These are phyloP conservation scores for Lentinula guzmanii DNA, from an alignment of 768 basidiomycete genomes.

Conservation along the genomic window DNA sequence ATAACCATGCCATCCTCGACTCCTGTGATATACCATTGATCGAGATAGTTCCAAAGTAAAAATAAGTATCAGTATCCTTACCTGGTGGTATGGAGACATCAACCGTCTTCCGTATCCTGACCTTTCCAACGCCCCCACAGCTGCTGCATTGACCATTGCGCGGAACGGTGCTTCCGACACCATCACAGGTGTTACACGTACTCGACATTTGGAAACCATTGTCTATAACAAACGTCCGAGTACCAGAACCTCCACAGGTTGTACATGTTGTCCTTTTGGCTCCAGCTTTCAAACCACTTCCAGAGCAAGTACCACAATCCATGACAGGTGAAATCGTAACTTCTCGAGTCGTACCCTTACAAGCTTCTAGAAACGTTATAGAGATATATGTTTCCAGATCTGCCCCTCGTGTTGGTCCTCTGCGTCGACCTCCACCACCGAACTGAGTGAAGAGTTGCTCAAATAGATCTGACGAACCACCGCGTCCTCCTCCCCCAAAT, in stretches of 20 bases:
- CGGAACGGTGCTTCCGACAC: constrained; percentile 76
- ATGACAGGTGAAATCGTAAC: constrained; percentile 76
- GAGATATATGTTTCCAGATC: constrained; percentile 77
- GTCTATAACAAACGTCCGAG: constrained; percentile 83
- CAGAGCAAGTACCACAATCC: constrained; percentile 79
- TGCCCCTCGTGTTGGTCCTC: constrained; percentile 56
- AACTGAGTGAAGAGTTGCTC: constrained; percentile 73
- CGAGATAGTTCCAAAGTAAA: constrained; percentile 5
- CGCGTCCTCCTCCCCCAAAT: constrained; percentile 41
- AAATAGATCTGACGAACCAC: constrained; percentile 63
- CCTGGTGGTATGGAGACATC: constrained; percentile 84
- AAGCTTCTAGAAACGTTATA: constrained; percentile 90
- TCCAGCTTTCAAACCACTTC: constrained; percentile 82
- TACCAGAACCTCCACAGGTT: constrained; percentile 82
- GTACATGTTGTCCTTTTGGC: constrained; percentile 75
- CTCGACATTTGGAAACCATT: constrained; percentile 96
- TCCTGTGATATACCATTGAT: constrained; percentile 36
- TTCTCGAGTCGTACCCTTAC: constrained; percentile 76
- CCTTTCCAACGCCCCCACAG: constrained; percentile 86
- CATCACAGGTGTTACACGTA: constrained; percentile 79
- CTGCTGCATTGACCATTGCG: constrained; percentile 68
- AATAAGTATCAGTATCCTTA: constrained; percentile 28
- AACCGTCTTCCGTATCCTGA: constrained; percentile 71
- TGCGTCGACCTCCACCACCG: constrained; percentile 45
- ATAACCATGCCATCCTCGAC: constrained; percentile 95